Evolutionary conservation across 306 rosid genomes (phyloP).

Genomic region (Rosa persica): DNA sequence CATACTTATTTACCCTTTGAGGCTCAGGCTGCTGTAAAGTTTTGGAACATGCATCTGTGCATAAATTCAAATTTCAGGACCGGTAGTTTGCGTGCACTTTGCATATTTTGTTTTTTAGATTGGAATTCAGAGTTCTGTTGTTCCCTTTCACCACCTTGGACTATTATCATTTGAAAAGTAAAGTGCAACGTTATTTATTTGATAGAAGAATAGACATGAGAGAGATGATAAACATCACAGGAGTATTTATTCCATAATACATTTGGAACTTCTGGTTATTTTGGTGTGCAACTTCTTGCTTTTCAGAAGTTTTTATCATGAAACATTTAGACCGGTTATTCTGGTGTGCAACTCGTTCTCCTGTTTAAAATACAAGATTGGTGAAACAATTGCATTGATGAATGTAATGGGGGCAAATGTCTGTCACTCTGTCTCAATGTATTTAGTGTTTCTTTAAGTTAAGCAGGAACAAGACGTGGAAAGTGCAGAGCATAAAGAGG

Average conservation of each 20-base stretch:
- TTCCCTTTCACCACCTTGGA: neutral
- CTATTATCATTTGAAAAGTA: neutral
- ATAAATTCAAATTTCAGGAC: neutral
- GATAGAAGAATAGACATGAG: neutral
- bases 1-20: neutral
- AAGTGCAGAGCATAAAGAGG: neutral
- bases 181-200: neutral
- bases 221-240: neutral
- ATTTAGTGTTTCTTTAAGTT: neutral
- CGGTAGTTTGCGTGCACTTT: neutral
- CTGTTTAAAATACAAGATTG: neutral
- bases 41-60: neutral
- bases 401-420: neutral
- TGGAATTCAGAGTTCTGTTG: neutral
- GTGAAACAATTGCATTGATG: neutral
- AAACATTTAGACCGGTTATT: neutral
- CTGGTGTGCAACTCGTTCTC: too few relatives aligned
- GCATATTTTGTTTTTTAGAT: neutral
- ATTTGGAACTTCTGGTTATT: neutral
- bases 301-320: too few relatives aligned
- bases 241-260: neutral
- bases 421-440: neutral
- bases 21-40: neutral
- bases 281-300: neutral
- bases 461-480: neutral